Base-by-base conservation (phyloP, 2,329 filamentous ascomycete genomes). In the Claviceps pusilla region DNA sequence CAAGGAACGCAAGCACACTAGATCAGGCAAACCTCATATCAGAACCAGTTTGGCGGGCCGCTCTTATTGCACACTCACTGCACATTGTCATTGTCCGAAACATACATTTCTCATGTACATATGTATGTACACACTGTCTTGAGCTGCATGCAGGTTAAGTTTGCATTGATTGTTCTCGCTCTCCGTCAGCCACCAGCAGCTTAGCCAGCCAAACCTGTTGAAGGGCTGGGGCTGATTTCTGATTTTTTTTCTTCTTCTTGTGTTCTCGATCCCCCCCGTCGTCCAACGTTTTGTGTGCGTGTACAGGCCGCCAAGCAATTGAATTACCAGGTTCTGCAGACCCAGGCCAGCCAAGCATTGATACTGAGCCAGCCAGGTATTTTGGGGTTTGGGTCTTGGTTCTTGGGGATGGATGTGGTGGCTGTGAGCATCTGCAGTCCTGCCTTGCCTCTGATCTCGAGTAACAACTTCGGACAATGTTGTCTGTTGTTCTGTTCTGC, bases 371-470 rank as follows among this genome's bases (percentile, higher is more conserved):
- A 48, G 48, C 42, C 41, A 53, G 48, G 37, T 39, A 50, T 39
- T 24, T 50, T n/a, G n/a, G n/a, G n/a, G n/a, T n/a, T n/a, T 7
- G 16, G 50, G 31, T 53, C 19, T 46, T 50, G 46, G 50, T 31
- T 42, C 24, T 42, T 51, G 54, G 39, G 29, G 49, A 14, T 29
- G 24, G 43, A 14, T 37, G n/a, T n/a, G n/a, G 24, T 56, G 42
- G 35, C 50, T 48, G 48, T n/a, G 46, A 52, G 51, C 24, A 55
- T 43, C 41, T 50, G 48, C 19, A 28, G 16, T 52, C 50, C 29
- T 11, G 48, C 11, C 48, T 35, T 47, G 37, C 31, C 47, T 24
- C 39, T 16, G 31, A 33, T 16, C 31, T 33, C n/a, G 28, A 49
- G 37, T 49, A 42, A 49, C 52, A 14, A 24, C n/a, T 4, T 39